A percentile compares a stretch with the other conserved stretches of the same genome.
phyloP scores from a whole-genome alignment of 768 basidiomycete species.

The Amanita jacksonii region DNA sequence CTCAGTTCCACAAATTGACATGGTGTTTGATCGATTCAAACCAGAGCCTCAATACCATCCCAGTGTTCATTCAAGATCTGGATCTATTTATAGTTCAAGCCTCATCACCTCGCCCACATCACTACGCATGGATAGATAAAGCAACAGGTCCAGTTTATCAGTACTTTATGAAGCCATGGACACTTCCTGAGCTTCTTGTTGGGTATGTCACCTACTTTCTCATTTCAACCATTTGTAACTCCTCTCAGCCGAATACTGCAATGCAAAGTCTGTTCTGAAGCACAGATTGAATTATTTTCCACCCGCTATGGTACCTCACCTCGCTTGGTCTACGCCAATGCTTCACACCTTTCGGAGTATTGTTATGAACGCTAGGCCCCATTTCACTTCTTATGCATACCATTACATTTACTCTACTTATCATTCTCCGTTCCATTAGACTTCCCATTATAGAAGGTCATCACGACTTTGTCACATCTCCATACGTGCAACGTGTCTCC shows the following conservation, averaged over 20 bases:
- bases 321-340: constrained; percentile 5
- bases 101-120: constrained; percentile 10
- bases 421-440: no score
- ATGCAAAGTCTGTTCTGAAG: constrained; percentile 7
- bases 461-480: no score
- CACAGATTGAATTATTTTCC: constrained; percentile 3
- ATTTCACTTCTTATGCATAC: no score
- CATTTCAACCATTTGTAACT: constrained; percentile 7
- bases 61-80: constrained; percentile 9
- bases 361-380: no score
- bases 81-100: constrained; percentile 12
- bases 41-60: constrained; percentile 8
- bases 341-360: neutral
- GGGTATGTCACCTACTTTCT: constrained; percentile 8
- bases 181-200: constrained; percentile 11
- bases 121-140: constrained; percentile 10
- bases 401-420: no score
- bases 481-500: no score
- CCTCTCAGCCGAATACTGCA: constrained; percentile 6
- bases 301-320: constrained; percentile 2
- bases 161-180: constrained; percentile 12
- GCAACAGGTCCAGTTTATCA: constrained; percentile 2
- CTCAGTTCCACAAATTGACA: constrained; percentile 7
- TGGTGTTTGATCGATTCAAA: constrained; percentile 13
- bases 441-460: no score